Base-by-base conservation (phyloP, 139 green algal species). In the Haematococcus lacustris region DNA sequence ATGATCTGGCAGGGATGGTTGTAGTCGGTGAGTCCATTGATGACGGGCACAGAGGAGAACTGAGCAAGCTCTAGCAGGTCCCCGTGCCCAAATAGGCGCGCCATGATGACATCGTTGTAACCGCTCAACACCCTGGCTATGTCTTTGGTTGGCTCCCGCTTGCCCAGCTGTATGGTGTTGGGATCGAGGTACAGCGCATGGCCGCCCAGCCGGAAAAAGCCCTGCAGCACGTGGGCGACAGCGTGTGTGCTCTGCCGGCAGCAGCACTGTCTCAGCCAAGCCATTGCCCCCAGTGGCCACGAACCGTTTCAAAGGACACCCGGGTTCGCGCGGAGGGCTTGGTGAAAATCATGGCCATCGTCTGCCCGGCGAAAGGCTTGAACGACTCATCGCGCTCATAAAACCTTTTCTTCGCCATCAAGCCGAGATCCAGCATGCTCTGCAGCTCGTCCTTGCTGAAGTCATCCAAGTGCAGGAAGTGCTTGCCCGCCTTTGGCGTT, bases 1-100 rank as follows among this genome's bases (percentile, higher is more conserved):
- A 99, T 97, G 83, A 98, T 97, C 80, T 98, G 93, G 80, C 92
- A 97, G 7, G 95, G 95, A 84, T 99, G 95, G 88, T 99, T 99
- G 89, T 98, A 99, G 80, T 99, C 94, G 1, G 95, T 98, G 0
- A 99, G 87, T 3, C 95, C 95, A 78, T 99, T 99, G 77, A 99
- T 89, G 33, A 99, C 89, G 0, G 95, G 95, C 23, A 92, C 85
- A 3, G 64, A 76, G 0, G 86, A 87, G 73, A 91, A 93, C 76
- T 88, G 68, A 2, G 94, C 94, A 25, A 98, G 83, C 78, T 97
- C 93, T 63, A 97, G 78, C 6, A 98, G 75, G 76, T 98, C 93
- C 23, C 91, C 80, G 75, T 99, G 95, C 0, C 73, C 94, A 82
- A 98, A 98, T n/a, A 98, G 83, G 33, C 95, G 87, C 0, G 95